Evolutionary conservation across 345 rosid genomes (phyloP).

Genomic region (Tarenaya hassleriana): DNA sequence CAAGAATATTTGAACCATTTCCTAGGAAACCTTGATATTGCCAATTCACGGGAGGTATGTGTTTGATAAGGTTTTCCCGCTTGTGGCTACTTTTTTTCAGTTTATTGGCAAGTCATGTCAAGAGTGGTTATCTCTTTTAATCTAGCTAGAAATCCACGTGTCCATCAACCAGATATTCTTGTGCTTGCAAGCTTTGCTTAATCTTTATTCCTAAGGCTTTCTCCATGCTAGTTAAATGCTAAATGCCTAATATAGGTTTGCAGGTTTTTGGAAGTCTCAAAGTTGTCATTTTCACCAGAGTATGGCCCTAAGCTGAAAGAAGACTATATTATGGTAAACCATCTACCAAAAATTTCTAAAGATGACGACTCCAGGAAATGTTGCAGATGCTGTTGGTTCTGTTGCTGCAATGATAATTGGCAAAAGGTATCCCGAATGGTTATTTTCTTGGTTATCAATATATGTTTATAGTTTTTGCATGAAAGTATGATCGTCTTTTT

Average conservation of each 20-base stretch:
- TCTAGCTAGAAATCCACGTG: slow-evolving; percentile 17
- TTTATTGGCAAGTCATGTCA: slow-evolving; percentile 17
- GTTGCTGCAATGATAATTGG: slow-evolving; percentile 96
- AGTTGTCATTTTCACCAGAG: slow-evolving; percentile 83
- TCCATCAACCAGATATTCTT: slow-evolving; percentile 8
- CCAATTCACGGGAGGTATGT: slow-evolving; percentile 86
- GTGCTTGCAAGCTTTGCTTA: slow-evolving; percentile 16
- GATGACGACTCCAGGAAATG: slow-evolving; percentile 58
- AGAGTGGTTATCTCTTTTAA: slow-evolving; percentile 15
- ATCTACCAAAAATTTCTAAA: slow-evolving; percentile 63
- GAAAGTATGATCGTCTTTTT: slow-evolving; percentile 7
- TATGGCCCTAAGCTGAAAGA: slow-evolving; percentile 98
- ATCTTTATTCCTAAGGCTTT: slow-evolving; percentile 11
- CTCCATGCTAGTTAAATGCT: slow-evolving; percentile 27
- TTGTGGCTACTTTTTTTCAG: slow-evolving; percentile 12
- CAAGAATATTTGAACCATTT: slow-evolving; percentile 88
- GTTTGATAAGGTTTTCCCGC: slow-evolving; percentile 14
- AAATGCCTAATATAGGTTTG: slow-evolving; percentile 61
- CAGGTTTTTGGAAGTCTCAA: slow-evolving; percentile 97
- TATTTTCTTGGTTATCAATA: slow-evolving; percentile 14
- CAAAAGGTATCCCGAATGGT: slow-evolving; percentile 66
- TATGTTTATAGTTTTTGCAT: slow-evolving; percentile 6
- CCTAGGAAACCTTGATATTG: slow-evolving; percentile 91
- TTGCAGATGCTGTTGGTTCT: slow-evolving; percentile 65
- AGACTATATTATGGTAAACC: slow-evolving; percentile 86